Evolutionary conservation across 129 eudicot genomes (phyloP).

Genomic region (Smallanthus sonchifolius): DNA sequence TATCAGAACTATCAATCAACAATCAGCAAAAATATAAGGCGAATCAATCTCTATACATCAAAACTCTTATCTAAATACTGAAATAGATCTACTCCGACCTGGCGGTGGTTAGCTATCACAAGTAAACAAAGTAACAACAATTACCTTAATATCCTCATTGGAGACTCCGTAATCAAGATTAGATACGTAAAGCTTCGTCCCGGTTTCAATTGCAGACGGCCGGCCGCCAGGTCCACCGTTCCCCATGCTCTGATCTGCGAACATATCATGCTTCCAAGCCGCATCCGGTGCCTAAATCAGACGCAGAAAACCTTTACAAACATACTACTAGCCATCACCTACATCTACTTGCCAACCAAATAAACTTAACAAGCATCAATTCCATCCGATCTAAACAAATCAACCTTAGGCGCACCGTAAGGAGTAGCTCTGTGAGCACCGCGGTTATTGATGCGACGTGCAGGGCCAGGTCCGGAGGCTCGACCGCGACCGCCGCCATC

Average conservation of each 20-base stretch:
- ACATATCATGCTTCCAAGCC: conserved; percentile 83
- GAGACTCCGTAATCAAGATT: conserved; percentile 94
- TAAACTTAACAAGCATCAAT: conserved; percentile 6
- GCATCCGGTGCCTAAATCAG: conserved; percentile 66
- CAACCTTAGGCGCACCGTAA: conserved; percentile 51
- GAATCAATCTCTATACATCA: too few species aligned
- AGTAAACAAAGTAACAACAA: not conserved
- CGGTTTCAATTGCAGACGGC: conserved; percentile 66
- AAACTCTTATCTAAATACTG: too few species aligned
- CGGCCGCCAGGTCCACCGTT: conserved; percentile 37
- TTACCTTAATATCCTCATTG: conserved; percentile 87
- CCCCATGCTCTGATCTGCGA: conserved; percentile 51
- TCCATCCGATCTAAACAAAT: conserved; percentile 35
- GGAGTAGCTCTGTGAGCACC: conserved; percentile 77
- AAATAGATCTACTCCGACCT: too few species aligned
- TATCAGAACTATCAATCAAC: conserved; percentile 1
- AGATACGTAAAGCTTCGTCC: conserved; percentile 83
- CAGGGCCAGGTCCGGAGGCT: conserved; percentile 72
- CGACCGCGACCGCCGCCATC: conserved; percentile 51
- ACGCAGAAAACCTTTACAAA: conserved; percentile 23
- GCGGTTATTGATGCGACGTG: conserved; percentile 77
- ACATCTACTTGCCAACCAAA: conserved; percentile 8
- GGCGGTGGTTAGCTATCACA: not conserved
- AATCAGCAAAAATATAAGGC: not conserved
- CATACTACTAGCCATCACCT: conserved; percentile 8